phyloP scores from a whole-genome alignment of 2,329 filamentous ascomycete genomes.

The Trichophyton verrucosum region DNA sequence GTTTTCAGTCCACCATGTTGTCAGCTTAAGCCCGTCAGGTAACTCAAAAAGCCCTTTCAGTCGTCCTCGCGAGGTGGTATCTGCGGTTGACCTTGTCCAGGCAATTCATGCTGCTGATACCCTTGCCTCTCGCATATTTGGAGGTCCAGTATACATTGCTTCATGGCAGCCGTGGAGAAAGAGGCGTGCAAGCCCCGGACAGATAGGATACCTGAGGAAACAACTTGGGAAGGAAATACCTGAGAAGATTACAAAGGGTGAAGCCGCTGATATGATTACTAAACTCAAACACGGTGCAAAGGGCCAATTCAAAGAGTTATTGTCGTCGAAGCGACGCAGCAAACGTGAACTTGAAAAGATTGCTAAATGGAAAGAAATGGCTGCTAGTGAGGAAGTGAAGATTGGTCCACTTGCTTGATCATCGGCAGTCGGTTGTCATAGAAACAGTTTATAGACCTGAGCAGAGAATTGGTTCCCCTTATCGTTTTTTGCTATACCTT shows the following conservation, averaged over 20 bases:
- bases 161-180: slow-evolving; percentile 58
- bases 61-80: slow-evolving; percentile 55
- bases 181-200: slow-evolving; percentile 45
- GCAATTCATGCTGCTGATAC: slow-evolving; percentile 79
- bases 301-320: slow-evolving; percentile 46
- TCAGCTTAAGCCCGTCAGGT: slow-evolving; percentile 18
- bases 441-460: background rate
- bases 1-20: slow-evolving; percentile 25
- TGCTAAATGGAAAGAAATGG: slow-evolving; percentile 17
- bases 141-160: slow-evolving; percentile 51
- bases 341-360: slow-evolving; percentile 26
- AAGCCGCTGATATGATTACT: slow-evolving; percentile 79
- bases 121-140: slow-evolving; percentile 54
- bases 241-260: slow-evolving; percentile 60
- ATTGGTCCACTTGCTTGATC: slow-evolving; percentile 33
- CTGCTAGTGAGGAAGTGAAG: slow-evolving; percentile 29
- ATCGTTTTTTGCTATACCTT: no score
- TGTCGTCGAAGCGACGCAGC: slow-evolving; percentile 43
- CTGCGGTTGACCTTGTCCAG: slow-evolving; percentile 53
- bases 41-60: slow-evolving; percentile 46
- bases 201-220: slow-evolving; percentile 34
- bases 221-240: slow-evolving; percentile 36
- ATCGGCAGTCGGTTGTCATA: background rate
- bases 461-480: no score
- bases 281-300: slow-evolving; percentile 72